A percentile compares a stretch with the other conserved stretches of the same genome.
These are phyloP conservation scores for Zygoascus sp. DNA, from an alignment of 1,139 yeast species.

Conservation along the genomic window DNA sequence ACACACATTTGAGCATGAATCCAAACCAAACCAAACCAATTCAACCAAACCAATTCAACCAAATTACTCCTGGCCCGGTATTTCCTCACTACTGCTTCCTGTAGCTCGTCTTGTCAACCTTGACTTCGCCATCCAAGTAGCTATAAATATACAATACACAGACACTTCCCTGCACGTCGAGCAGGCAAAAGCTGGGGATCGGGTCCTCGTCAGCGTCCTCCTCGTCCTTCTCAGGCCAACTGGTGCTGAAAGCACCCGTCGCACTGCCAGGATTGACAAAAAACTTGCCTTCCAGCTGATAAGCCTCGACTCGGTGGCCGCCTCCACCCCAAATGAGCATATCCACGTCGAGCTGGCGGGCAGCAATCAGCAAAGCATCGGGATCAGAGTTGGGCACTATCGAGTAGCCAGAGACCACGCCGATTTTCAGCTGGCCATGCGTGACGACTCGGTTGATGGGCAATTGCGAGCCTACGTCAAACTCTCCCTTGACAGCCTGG, in stretches of 20 bases:
- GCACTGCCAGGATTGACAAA: constrained; percentile 95
- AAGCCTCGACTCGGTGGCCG: constrained; percentile 87
- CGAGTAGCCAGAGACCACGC: constrained; percentile 80
- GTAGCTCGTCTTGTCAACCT: constrained; percentile 85
- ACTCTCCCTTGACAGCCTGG: constrained; percentile 78
- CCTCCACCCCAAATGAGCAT: constrained; percentile 89
- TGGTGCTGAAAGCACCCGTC: constrained; percentile 76
- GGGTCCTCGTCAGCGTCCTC: constrained; percentile 31
- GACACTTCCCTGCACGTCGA: constrained; percentile 73
- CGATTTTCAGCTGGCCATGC: constrained; percentile 71
- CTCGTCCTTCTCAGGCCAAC: constrained; percentile 41
- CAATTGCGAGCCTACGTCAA: constrained; percentile 43
- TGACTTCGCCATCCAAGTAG: constrained; percentile 72
- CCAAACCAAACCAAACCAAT: too few species aligned
- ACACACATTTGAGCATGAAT: too few species aligned
- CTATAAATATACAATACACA: constrained; percentile 86
- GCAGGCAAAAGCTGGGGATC: constrained; percentile 83
- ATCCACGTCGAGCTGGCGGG: constrained; percentile 90
- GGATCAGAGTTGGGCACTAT: constrained; percentile 86
- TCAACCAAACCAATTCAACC: too few species aligned
- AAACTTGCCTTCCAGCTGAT: constrained; percentile 85
- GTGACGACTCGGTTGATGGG: constrained; percentile 65
- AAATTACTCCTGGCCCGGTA: too few species aligned
- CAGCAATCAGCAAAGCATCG: constrained; percentile 70
- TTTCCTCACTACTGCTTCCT: too few species aligned